A percentile compares a stretch with the other conserved stretches of the same genome.
phyloP scores from a whole-genome alignment of 2,329 filamentous ascomycete species.

The Fusarium setosum region DNA sequence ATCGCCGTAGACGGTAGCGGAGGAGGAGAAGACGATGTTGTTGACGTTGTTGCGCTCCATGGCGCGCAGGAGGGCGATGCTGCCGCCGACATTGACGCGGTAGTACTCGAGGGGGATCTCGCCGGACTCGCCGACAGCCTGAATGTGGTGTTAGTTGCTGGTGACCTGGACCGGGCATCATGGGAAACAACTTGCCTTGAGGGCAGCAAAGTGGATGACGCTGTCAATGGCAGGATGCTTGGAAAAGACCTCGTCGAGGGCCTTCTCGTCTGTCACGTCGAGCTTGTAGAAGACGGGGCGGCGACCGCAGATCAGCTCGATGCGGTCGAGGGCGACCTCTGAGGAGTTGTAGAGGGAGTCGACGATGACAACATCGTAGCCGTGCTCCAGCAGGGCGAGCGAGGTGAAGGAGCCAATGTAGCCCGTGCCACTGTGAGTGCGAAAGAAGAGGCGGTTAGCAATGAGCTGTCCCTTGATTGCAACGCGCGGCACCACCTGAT shows the following conservation, averaged over 20 bases:
- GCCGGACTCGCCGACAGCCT: constrained; percentile 95
- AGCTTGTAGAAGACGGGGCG: constrained; percentile 85
- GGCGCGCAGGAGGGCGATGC: constrained; percentile 83
- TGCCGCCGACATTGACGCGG: constrained; percentile 94
- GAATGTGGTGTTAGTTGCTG: constrained; percentile 24
- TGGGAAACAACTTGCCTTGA: constrained; percentile 74
- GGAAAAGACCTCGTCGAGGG: constrained; percentile 86
- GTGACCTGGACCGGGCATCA: background rate
- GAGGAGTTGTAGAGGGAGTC: constrained; percentile 99
- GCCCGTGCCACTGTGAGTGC: constrained; percentile 82
- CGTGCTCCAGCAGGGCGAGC: constrained; percentile 90
- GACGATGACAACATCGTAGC: constrained; percentile 95
- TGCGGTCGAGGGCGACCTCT: constrained; percentile 89
- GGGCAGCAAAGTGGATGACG: constrained; percentile 97
- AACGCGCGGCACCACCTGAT: constrained; percentile 19
- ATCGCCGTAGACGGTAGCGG: constrained; percentile 97
- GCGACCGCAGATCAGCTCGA: constrained; percentile 92
- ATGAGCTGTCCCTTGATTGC: constrained; percentile 17
- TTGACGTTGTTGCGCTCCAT: constrained; percentile 92
- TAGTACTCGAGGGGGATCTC: constrained; percentile 98
- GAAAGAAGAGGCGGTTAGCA: constrained; percentile 33
- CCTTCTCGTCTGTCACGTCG: constrained; percentile 88
- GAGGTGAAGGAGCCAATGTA: constrained; percentile 99
- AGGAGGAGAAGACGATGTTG: constrained; percentile 99
- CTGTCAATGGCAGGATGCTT: constrained; percentile 95